Evolutionary conservation across 176 grass and related monocot species (phyloP), one percentile per base, ranked within the genome.

Genomic region (Avena sativa): DNA sequence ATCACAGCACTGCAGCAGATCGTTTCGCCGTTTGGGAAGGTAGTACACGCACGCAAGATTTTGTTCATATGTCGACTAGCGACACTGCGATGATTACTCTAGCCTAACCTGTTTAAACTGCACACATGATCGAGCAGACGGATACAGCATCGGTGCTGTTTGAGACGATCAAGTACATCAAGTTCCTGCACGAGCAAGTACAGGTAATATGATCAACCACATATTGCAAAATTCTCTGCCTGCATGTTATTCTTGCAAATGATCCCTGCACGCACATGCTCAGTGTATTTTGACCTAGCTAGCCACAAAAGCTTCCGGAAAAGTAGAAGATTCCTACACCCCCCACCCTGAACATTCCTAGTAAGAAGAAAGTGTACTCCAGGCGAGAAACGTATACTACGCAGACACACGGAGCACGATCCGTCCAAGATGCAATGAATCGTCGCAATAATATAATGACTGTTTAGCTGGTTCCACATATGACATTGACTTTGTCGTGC

Each of bases 11-110:
- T 98, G 79, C 96, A 98, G 84, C 92, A 96, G 53, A 89, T 98
- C 43, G 96, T 98, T 74, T 93, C 93, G 69, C 96, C 96, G 59
- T 98, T 96, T 63, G 96, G 96, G 65, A 98, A 98, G 94, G 96
- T 98, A 92, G 26, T 32, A 49, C 30, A 66, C 14, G 36, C 30
- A 23, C 6, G 40, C 5, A 76, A 57, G 26, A 15, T 56, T 34
- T 55, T 48, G 2, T 32, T 47, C 65, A 56, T 36, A 2, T 32
- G n/a, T 15, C 15, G 9, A 10, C 20, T 21, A 59, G 16, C 9
- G 1, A 76, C 67, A 52, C 59, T 62, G 65, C 69, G 25, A 59
- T 13, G 30, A 71, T 79, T 28, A 50, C 32, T 46, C 40, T 57
- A 74, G 72, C 23, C 10, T 65, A 52, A 25, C 15, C 12, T 30